Evolutionary conservation across 495 filamentous ascomycete genomes (phyloP).

Genomic region (Thozetella sp.): DNA sequence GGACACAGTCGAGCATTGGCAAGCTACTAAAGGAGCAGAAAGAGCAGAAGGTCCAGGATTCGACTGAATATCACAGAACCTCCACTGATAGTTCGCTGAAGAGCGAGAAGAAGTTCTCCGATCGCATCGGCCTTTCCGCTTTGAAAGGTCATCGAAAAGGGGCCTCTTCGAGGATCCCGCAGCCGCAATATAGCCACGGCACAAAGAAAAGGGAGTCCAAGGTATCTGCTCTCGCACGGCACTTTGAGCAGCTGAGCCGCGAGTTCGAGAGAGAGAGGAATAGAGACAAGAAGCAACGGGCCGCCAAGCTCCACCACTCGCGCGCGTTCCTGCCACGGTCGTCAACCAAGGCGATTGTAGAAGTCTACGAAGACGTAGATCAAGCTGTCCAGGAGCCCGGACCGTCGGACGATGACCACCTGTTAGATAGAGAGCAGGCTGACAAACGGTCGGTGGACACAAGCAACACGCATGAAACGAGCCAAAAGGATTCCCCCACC

Average conservation of each 20-base stretch:
- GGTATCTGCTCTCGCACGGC: slow-evolving; percentile 86
- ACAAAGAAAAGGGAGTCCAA: slow-evolving; percentile 63
- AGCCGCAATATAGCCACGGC: slow-evolving; percentile 76
- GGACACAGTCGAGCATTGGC: slow-evolving; percentile 27
- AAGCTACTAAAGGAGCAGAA: slow-evolving; percentile 24
- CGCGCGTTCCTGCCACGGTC: slow-evolving; percentile 82
- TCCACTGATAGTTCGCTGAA: slow-evolving; percentile 36
- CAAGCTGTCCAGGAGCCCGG: slow-evolving; percentile 88
- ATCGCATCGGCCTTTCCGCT: slow-evolving; percentile 61
- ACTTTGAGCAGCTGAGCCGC: slow-evolving; percentile 94
- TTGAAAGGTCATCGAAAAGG: slow-evolving; percentile 63
- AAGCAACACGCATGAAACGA: slow-evolving; percentile 23
- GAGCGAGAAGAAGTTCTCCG: slow-evolving; percentile 72
- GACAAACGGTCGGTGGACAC: slow-evolving; percentile 14
- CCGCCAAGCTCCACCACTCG: slow-evolving; percentile 77
- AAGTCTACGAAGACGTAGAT: slow-evolving; percentile 90
- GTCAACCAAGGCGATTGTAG: slow-evolving; percentile 93
- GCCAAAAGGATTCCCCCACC: slow-evolving; percentile 24
- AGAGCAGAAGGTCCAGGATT: slow-evolving; percentile 31
- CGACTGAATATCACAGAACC: slow-evolving; percentile 25
- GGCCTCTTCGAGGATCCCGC: slow-evolving; percentile 81
- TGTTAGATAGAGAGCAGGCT: slow-evolving; percentile 16
- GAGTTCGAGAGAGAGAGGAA: slow-evolving; percentile 96
- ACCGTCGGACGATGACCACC: slow-evolving; percentile 66
- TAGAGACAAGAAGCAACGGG: slow-evolving; percentile 79